Conservation (phyloP, 148 eudicot genomes). For the Vaccinium darrowii region DNA sequence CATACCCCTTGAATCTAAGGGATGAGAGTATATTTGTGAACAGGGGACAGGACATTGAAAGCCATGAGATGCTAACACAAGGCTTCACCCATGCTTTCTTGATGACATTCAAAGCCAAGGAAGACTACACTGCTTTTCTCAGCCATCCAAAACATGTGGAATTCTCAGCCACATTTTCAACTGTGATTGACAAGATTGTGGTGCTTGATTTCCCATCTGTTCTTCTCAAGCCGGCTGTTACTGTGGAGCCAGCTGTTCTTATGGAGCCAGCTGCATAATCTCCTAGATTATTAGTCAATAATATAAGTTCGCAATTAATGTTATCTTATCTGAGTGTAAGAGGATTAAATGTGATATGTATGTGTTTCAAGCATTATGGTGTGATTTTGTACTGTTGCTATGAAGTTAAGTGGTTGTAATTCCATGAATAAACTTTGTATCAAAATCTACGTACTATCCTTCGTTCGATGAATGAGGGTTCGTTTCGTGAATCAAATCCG, state of each 20-base stretch:
- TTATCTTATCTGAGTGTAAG: not conserved
- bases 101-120: constrained; percentile 67
- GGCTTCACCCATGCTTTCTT: constrained; percentile 88
- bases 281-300: not conserved
- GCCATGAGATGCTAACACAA: constrained; percentile 79
- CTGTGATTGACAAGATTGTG: constrained; percentile 64
- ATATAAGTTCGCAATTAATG: not conserved
- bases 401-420: not conserved
- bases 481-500: not conserved
- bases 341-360: not conserved
- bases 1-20: not conserved
- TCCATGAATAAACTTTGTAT: not conserved
- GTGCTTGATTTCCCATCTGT: constrained; percentile 74
- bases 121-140: constrained; percentile 49
- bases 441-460: not conserved
- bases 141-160: constrained; percentile 75
- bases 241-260: constrained; percentile 31
- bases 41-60: constrained; percentile 86
- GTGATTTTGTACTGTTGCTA: not conserved
- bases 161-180: constrained; percentile 58
- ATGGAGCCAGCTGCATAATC: not conserved
- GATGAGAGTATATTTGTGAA: not conserved
- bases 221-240: constrained; percentile 52
- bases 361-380: constrained; percentile 7
- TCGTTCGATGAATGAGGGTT: not conserved